Conservation (phyloP, 148 eudicot species). For the Heliamphora exappendiculata region DNA sequence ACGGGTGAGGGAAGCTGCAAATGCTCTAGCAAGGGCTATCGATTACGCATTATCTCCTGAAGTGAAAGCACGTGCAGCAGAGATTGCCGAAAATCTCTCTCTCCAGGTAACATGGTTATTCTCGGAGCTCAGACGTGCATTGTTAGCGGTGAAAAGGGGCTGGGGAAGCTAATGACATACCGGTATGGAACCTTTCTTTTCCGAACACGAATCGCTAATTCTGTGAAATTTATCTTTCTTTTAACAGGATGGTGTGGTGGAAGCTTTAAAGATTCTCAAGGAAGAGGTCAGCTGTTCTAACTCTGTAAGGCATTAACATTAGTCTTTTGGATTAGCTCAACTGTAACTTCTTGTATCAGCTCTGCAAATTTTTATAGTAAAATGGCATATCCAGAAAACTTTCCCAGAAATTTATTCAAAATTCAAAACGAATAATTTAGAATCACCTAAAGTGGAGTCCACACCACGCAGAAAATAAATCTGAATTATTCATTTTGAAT, state of each 20-base stretch:
- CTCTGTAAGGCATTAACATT: not conserved
- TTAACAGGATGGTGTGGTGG: constrained; percentile 44
- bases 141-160: not conserved
- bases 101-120: constrained; percentile 38
- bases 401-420: no score
- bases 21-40: constrained; percentile 42
- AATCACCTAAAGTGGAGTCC: no score
- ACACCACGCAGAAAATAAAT: no score
- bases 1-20: constrained; percentile 49
- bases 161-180: not conserved
- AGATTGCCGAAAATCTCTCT: constrained; percentile 53
- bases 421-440: no score
- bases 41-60: constrained; percentile 43
- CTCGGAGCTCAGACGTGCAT: not conserved
- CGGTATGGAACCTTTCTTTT: not conserved
- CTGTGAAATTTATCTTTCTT: not conserved
- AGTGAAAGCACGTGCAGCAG: constrained; percentile 48
- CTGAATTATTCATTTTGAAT: no score
- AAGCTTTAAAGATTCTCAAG: constrained; percentile 48
- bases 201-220: not conserved
- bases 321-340: not conserved
- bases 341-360: not conserved
- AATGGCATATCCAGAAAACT: no score
- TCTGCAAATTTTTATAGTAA: not conserved
- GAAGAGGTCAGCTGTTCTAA: constrained; percentile 31